Conservation (phyloP, 352 stramenopile genomes). For the Aphanomyces astaci region DNA sequence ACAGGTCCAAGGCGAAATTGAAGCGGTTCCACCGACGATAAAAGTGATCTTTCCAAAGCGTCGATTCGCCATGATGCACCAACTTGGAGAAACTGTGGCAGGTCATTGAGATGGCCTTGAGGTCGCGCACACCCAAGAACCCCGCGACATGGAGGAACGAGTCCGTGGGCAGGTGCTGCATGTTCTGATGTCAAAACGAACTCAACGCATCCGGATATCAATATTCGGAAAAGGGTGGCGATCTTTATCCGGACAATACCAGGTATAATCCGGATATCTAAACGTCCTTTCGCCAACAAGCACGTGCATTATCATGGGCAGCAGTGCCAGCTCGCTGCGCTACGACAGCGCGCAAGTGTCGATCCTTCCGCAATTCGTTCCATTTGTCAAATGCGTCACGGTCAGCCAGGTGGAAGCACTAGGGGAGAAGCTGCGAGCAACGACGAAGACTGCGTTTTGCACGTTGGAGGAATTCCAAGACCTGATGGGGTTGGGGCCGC, state of each 20-base stretch:
- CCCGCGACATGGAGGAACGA: background rate
- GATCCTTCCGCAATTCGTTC: background rate
- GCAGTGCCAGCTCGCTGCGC: background rate
- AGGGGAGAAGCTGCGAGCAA: background rate
- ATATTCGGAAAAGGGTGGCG: background rate
- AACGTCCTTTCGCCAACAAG: background rate
- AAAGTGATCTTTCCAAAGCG: conserved; percentile 6
- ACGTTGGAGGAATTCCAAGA: background rate
- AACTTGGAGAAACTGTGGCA: background rate
- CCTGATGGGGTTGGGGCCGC: background rate
- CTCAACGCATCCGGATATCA: too few relatives aligned
- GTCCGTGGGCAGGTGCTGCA: background rate
- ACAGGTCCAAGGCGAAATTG: background rate
- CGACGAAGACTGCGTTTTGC: background rate
- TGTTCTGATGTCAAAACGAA: too few relatives aligned
- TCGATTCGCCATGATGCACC: background rate
- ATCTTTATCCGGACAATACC: too few relatives aligned
- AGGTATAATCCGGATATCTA: background rate
- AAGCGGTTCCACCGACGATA: background rate
- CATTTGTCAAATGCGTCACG: conserved; percentile 1
- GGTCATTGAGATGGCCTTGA: conserved; percentile 1
- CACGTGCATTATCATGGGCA: background rate
- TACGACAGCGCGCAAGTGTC: conserved; percentile 10
- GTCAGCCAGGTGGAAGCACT: background rate
- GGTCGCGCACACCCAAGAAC: conserved; percentile 7